Evolutionary conservation across 2,329 filamentous ascomycete genomes (phyloP), one percentile per base, ranked within the genome.

Genomic region (Leptographium lundbergii): DNA sequence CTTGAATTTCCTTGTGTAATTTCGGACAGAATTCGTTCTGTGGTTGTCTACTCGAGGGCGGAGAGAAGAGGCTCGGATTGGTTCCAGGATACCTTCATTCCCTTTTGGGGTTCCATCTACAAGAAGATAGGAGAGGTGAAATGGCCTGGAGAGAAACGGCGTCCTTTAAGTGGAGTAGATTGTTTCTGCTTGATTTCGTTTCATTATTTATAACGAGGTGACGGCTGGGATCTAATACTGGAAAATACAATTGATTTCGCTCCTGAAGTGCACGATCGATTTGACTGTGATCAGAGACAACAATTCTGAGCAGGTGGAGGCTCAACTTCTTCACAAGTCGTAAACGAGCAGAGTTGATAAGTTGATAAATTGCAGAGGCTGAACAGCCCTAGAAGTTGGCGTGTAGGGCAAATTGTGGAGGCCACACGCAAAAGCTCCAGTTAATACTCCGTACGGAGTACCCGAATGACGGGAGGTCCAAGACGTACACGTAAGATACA

Each of bases 191-290:
- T 22, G n/a, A n/a, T 54, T 54, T 32, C 14, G 22, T 54, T 65
- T 61, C 60, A 65, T 65, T 66, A 63, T 65, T 66, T 66, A 61
- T 68, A 64, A 71, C 66, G 70, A 70, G 64, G 68, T 69, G 63
- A 70, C 60, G 69, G 70, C 68, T 69, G 66, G 68, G 67, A 67
- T 65, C 66, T 70, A 70, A 70, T 71, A 66, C 63, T 66, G 59
- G 61, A 65, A 65, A 54, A 52, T 34, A 57, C 36, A 29, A 55
- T 13, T 25, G 32, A 32, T 42, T 54, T 36, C 6, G 36, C 36
- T 25, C 32, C 52, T 29, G 14, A 51, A 14, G 22, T 51, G 48
- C 14, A 25, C 22, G 13, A 22, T 22, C 27, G 7, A 29, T 4
- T 7, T 5, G 27, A 29, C n/a, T n/a, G n/a, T n/a, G n/a, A n/a